Base-by-base conservation (phyloP, 2,329 filamentous ascomycete genomes). In the Kalmusia sp. region DNA sequence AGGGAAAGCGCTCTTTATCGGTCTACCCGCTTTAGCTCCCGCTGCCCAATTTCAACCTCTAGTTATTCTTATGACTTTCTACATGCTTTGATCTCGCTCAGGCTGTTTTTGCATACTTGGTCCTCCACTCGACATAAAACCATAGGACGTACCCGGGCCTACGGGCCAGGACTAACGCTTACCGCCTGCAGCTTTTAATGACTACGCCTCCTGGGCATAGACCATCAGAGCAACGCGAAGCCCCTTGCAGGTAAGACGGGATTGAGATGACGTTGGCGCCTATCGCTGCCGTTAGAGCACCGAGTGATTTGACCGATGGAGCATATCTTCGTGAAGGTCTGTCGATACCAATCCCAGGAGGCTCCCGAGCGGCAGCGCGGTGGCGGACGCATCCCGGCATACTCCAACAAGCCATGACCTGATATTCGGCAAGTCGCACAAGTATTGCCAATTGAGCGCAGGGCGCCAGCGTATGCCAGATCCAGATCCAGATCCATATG, bases 21-120 rank as follows among this genome's bases (percentile, higher is more conserved):
- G 48, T 44, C 43, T 31, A 52, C 46, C 53, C 45, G 38, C 50
- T 38, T 57, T 59, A 57, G 57, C 46, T 59, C 49, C 57, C 54
- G 54, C 30, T 17, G n/a, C 34, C 37, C 49, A 54, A 34, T 49
- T 50, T 34, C 15, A 49, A 54, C 56, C 25, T 53, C 47, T 39
- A 24, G 12, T n/a, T 34, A 14, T 27, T 4, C 12, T 9, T 6
- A 24, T 3, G n/a, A n/a, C 3, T 45, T n/a, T 24, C 30, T 12
- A n/a, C 15, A 19, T 12, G 3, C 6, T 43, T 12, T 24, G 12
- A 7, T n/a, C 9, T 6, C 5, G 3, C 28, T 33, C 12, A n/a
- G n/a, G n/a, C n/a, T n/a, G n/a, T n/a, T n/a, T n/a, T n/a, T n/a
- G n/a, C n/a, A n/a, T n/a, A n/a, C n/a, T n/a, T n/a, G n/a, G n/a